A percentile compares a stretch with the other conserved stretches of the same genome.
Evolutionary conservation across 306 rosid genomes (phyloP).

Genomic region (Gleditsia sinensis): DNA sequence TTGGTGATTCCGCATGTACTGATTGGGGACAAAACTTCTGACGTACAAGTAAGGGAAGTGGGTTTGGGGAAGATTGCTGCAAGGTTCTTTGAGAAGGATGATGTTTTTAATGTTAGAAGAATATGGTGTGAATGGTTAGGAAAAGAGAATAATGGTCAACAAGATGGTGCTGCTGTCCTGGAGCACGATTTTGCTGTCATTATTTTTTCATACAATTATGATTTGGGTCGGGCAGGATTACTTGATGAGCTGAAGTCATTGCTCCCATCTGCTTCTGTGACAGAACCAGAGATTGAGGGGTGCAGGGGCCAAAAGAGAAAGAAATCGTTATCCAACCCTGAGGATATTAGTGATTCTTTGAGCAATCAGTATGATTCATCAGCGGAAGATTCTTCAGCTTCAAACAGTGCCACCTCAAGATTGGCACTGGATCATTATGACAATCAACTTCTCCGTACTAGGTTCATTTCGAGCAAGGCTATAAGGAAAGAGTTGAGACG

Average conservation of each 20-base stretch:
- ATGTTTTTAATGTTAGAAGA: constrained; percentile 50
- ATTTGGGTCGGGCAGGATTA: constrained; percentile 64
- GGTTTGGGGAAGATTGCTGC: constrained; percentile 79
- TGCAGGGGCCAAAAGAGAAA: constrained; percentile 53
- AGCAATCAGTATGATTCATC: constrained; percentile 64
- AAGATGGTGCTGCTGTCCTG: constrained; percentile 40
- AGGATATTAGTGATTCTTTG: constrained; percentile 52
- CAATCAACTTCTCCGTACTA: constrained; percentile 56
- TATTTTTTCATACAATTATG: constrained; percentile 64
- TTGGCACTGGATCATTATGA: constrained; percentile 49
- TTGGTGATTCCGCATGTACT: constrained; percentile 63
- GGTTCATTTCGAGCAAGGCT: constrained; percentile 63
- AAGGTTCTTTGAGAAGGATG: constrained; percentile 61
- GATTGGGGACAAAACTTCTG: constrained; percentile 58
- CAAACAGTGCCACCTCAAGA: constrained; percentile 44
- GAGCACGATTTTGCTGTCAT: constrained; percentile 68
- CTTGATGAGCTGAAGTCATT: constrained; percentile 57
- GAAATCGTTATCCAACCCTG: constrained; percentile 59
- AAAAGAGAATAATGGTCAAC: constrained; percentile 35
- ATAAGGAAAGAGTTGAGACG: constrained; percentile 76
- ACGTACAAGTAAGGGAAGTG: constrained; percentile 52
- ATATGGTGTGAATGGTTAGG: constrained; percentile 99
- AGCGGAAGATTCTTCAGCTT: constrained; percentile 63
- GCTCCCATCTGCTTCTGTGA: constrained; percentile 50
- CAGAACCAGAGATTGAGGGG: constrained; percentile 43